These are phyloP conservation scores for Fusarium incarnatum DNA, from an alignment of 2,329 filamentous ascomycete genomes.

Conservation along the genomic window DNA sequence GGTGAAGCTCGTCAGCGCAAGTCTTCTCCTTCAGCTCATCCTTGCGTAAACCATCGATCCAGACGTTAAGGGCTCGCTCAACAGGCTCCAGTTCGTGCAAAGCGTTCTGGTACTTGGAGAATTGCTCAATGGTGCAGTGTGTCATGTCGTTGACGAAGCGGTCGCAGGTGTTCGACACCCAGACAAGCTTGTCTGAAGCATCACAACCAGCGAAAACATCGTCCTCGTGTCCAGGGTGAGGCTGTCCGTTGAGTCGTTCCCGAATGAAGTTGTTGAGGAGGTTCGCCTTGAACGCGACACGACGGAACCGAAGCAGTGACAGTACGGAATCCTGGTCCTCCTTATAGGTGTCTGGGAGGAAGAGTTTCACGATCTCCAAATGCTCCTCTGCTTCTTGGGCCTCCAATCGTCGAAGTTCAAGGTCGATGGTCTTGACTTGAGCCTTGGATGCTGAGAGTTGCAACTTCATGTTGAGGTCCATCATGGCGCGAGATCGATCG, in stretches of 20 bases:
- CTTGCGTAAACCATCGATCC: constrained; percentile 84
- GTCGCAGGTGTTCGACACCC: constrained; percentile 84
- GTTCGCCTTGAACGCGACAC: constrained; percentile 87
- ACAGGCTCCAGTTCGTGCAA: constrained; percentile 91
- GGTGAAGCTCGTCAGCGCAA: constrained; percentile 82
- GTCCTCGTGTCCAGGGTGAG: constrained; percentile 77
- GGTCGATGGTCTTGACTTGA: constrained; percentile 92
- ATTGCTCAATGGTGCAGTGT: constrained; percentile 81
- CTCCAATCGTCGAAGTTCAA: constrained; percentile 87
- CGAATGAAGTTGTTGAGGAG: constrained; percentile 82
- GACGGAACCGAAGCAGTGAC: constrained; percentile 86
- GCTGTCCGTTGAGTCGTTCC: constrained; percentile 77
- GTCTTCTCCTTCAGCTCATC: constrained; percentile 89
- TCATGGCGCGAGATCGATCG: constrained; percentile 89
- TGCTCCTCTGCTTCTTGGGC: constrained; percentile 91
- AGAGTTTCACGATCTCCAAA: constrained; percentile 87
- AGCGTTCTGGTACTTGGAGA: constrained; percentile 81
- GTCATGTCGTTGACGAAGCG: constrained; percentile 85
- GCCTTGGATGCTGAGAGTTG: constrained; percentile 91
- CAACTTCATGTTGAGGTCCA: constrained; percentile 95
- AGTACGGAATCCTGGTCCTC: constrained; percentile 87
- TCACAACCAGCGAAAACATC: constrained; percentile 84
- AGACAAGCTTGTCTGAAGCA: constrained; percentile 85
- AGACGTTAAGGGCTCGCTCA: constrained; percentile 86
- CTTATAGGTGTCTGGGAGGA: constrained; percentile 86